These are phyloP conservation scores for Circinella umbellata DNA, from an alignment of 371 early-diverging fungal genomes.

Conservation along the genomic window DNA sequence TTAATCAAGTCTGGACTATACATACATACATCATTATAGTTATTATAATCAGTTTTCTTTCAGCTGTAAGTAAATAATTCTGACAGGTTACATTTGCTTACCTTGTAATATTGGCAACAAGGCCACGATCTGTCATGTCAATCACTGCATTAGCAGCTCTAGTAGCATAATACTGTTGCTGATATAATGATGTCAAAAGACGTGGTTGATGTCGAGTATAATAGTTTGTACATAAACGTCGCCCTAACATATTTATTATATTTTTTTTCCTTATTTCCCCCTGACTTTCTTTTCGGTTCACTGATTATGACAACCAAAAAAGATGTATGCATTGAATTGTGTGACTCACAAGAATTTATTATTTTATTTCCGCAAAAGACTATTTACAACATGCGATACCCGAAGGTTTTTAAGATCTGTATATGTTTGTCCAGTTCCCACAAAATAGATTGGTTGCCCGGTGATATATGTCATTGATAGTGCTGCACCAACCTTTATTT, in stretches of 20 bases:
- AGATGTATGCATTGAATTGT: too few species aligned
- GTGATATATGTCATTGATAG: constrained; percentile 97
- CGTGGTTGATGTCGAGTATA: not conserved
- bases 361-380: constrained; percentile 68
- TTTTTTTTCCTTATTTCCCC: not conserved
- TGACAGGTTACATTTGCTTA: constrained; percentile 1
- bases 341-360: constrained; percentile 1
- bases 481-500: constrained; percentile 86
- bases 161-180: not conserved
- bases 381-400: constrained; percentile 86
- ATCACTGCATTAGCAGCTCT: constrained; percentile 32
- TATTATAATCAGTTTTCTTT: not conserved
- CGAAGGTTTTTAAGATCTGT: constrained; percentile 93
- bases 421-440: constrained; percentile 99
- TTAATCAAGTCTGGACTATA: constrained; percentile 55
- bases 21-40: not conserved
- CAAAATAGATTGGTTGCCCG: constrained; percentile 98
- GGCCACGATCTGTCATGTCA: constrained; percentile 43
- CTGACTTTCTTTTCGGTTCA: too few species aligned
- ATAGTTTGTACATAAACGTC: constrained; percentile 1
- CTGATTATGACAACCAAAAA: too few species aligned
- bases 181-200: not conserved
- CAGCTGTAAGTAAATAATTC: not conserved
- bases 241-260: not conserved
- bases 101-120: constrained; percentile 44